A percentile compares a stretch with the other conserved stretches of the same genome.
Conservation (phyloP, 352 stramenopile genomes). For the Globisporangium nodosum region DNA sequence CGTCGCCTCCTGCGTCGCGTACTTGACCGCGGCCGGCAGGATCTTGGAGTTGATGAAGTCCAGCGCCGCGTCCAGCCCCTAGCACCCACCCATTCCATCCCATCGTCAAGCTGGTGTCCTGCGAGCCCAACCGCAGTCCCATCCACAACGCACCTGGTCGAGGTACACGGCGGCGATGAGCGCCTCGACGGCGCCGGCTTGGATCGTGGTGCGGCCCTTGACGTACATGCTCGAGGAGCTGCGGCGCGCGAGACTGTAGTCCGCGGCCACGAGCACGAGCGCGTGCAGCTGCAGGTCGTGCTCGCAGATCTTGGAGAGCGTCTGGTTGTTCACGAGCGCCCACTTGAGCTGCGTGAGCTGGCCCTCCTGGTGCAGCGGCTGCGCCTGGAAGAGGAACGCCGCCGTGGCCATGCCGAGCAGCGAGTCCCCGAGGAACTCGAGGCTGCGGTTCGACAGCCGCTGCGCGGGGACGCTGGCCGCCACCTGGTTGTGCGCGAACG, state of each 20-base stretch:
- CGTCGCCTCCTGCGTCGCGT: conserved; percentile 42
- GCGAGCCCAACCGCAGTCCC: not conserved
- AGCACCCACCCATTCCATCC: not conserved
- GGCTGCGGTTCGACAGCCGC: conserved; percentile 71
- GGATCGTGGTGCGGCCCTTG: conserved; percentile 66
- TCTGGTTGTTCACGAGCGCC: conserved; percentile 73
- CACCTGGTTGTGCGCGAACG: conserved; percentile 37
- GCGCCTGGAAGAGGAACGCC: conserved; percentile 67
- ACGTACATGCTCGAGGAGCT: conserved; percentile 22
- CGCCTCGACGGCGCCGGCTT: conserved; percentile 68
- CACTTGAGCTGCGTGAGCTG: conserved; percentile 68
- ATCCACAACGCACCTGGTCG: conserved; percentile 35
- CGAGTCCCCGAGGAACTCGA: conserved; percentile 82
- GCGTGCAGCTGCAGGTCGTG: conserved; percentile 51
- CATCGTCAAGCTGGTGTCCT: not conserved
- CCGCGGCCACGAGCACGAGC: conserved; percentile 52
- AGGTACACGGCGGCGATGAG: conserved; percentile 76
- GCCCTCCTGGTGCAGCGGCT: conserved; percentile 64
- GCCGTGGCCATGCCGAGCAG: conserved; percentile 57
- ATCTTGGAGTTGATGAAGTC: conserved; percentile 62
- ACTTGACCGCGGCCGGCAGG: conserved; percentile 45
- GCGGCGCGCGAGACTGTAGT: conserved; percentile 27
- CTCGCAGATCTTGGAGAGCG: conserved; percentile 55
- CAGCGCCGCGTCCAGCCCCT: conserved; percentile 57
- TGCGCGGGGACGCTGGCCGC: conserved; percentile 34